phyloP scores from a whole-genome alignment of 2,329 filamentous ascomycete species.

The Apiospora malaysiana region DNA sequence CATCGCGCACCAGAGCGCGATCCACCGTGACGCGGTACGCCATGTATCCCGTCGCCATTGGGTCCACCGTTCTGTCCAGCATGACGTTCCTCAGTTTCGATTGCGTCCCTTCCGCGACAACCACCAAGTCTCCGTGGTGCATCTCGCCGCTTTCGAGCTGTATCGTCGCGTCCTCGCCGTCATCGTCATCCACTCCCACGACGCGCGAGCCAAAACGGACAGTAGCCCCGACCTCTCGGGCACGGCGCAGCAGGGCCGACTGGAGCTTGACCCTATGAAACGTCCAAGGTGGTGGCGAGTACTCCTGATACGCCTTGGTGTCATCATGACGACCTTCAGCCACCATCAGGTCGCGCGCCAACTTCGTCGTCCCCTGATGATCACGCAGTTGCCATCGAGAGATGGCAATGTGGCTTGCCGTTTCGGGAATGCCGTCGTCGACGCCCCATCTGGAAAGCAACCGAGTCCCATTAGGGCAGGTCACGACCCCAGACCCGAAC shows the following conservation, averaged over 20 bases:
- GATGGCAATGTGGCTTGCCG: neutral
- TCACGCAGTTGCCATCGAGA: neutral
- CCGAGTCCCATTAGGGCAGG: conserved; percentile 12
- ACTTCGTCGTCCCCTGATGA: neutral
- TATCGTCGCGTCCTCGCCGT: neutral
- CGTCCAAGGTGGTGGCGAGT: neutral
- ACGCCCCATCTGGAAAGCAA: conserved; percentile 10
- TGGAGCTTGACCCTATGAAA: neutral
- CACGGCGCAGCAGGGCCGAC: neutral
- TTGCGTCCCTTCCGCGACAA: conserved; percentile 7
- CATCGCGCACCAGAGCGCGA: neutral
- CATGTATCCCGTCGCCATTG: neutral
- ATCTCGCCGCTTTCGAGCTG: neutral
- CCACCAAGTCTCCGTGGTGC: neutral
- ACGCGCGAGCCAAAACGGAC: neutral
- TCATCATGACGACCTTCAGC: neutral
- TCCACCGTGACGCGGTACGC: neutral
- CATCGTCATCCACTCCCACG: neutral
- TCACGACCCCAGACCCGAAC: conserved; percentile 16
- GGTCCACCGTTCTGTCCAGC: neutral
- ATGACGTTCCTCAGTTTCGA: neutral
- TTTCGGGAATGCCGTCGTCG: neutral
- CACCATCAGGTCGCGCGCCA: neutral
- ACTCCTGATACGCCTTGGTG: no score
- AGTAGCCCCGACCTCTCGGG: neutral